Conservation (phyloP, 257 asterid species). For the Craterostigma plantagineum region DNA sequence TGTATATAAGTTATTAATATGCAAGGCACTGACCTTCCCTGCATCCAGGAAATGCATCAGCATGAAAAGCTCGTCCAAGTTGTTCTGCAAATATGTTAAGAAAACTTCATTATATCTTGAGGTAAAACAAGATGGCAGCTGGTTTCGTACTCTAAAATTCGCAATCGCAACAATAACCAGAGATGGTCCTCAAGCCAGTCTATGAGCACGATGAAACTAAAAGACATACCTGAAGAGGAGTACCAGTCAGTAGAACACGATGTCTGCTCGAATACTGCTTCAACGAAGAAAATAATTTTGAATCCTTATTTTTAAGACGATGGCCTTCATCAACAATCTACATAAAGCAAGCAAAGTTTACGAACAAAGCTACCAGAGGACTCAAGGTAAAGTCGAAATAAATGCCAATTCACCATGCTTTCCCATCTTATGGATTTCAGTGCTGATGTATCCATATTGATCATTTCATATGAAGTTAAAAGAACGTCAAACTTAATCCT, state of each 20-base stretch:
- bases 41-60: conserved; percentile 99
- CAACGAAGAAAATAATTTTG: conserved; percentile 66
- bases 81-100: conserved; percentile 61
- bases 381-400: conserved; percentile 7
- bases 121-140: conserved; percentile 1
- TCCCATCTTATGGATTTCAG: conserved; percentile 90
- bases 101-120: conserved; percentile 9
- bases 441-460: conserved; percentile 64
- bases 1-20: not conserved
- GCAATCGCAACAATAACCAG: not conserved
- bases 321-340: conserved; percentile 99
- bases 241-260: conserved; percentile 91
- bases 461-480: conserved; percentile 93
- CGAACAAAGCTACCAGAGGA: conserved; percentile 9
- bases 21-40: conserved; percentile 61
- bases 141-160: not conserved
- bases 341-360: conserved; percentile 12
- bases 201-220: not conserved
- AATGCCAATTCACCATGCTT: conserved; percentile 57
- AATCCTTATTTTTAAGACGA: conserved; percentile 93
- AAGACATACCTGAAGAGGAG: conserved; percentile 83
- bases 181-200: not conserved
- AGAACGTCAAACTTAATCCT: conserved; percentile 97
- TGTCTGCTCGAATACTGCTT: conserved; percentile 73
- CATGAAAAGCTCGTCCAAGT: conserved; percentile 97